phyloP scores from a whole-genome alignment of 441 rosid species.

The Populus tomentosa region DNA sequence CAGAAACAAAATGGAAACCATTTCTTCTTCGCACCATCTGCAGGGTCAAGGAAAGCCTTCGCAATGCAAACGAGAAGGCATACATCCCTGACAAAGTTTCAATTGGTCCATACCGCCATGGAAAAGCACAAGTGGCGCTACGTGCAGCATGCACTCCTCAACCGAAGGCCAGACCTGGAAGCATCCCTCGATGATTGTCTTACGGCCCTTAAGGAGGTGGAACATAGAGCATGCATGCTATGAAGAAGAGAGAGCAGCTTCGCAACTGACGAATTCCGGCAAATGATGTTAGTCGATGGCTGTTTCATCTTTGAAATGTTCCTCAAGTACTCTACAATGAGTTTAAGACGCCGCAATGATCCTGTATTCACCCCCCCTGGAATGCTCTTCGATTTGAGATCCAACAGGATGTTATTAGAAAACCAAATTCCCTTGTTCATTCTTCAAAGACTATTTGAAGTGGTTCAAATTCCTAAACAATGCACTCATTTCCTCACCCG shows the following conservation, averaged over 20 bases:
- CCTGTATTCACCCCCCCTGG: conserved; percentile 36
- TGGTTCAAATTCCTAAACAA: conserved; percentile 33
- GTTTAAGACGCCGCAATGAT: conserved; percentile 41
- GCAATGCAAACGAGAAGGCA: not conserved
- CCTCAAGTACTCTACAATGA: conserved; percentile 28
- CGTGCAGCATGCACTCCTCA: conserved; percentile 37
- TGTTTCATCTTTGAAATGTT: conserved; percentile 51
- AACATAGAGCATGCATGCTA: conserved; percentile 39
- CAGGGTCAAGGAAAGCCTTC: conserved; percentile 22
- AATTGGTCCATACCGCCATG: conserved; percentile 48
- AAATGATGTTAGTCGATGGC: conserved; percentile 45
- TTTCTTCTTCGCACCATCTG: conserved; percentile 31
- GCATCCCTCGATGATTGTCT: conserved; percentile 34
- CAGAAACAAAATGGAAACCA: conserved; percentile 32
- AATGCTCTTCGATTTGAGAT: conserved; percentile 35
- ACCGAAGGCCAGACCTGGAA: conserved; percentile 35
- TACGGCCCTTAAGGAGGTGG: conserved; percentile 32
- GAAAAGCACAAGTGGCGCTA: conserved; percentile 50
- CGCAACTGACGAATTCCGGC: conserved; percentile 26
- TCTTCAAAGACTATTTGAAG: conserved; percentile 37
- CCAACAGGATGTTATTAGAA: conserved; percentile 42
- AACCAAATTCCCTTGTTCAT: conserved; percentile 54
- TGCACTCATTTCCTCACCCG: conserved; percentile 30
- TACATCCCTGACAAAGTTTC: conserved; percentile 36
- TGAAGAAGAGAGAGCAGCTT: not conserved